phyloP scores from a whole-genome alignment of 2,329 filamentous ascomycete genomes.

The Exserohilum rostratum region DNA sequence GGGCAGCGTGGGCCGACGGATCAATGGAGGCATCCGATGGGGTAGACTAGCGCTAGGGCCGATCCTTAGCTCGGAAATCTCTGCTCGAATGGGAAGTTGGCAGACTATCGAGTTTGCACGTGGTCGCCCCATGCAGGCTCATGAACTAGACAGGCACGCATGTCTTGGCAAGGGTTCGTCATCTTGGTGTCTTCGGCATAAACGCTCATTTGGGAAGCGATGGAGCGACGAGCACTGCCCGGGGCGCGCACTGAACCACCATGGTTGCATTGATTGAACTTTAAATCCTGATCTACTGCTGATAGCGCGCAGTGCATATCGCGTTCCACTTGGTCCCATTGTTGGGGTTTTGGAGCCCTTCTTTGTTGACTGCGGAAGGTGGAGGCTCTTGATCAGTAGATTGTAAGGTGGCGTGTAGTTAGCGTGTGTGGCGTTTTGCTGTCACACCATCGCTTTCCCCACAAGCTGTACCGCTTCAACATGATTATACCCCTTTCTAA shows the following conservation, averaged over 20 bases:
- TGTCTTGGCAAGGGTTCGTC: background rate
- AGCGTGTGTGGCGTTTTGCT: conserved; percentile 2
- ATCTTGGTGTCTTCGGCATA: conserved; percentile 2
- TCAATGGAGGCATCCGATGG: conserved; percentile 2
- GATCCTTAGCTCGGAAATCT: background rate
- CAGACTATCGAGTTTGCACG: background rate
- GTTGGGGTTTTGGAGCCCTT: background rate
- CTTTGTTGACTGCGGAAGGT: background rate
- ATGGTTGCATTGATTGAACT: background rate
- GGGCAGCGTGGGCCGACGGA: conserved; percentile 5
- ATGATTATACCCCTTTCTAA: conserved; percentile 6
- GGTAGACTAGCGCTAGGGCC: background rate
- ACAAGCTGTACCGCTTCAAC: conserved; percentile 2
- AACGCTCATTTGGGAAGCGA: conserved; percentile 1
- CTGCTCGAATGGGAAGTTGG: background rate
- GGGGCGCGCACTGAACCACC: background rate
- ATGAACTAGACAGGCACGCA: background rate
- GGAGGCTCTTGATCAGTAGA: background rate
- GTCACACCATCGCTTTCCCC: conserved; percentile 5
- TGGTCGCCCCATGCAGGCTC: background rate
- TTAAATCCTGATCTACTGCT: background rate
- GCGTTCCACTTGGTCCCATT: background rate
- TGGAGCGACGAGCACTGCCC: background rate
- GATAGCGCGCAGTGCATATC: background rate
- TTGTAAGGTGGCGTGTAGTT: conserved; percentile 1